Evolutionary conservation across 108 stramenopile genomes (phyloP).

Genomic region (Skeletonema marinoi): DNA sequence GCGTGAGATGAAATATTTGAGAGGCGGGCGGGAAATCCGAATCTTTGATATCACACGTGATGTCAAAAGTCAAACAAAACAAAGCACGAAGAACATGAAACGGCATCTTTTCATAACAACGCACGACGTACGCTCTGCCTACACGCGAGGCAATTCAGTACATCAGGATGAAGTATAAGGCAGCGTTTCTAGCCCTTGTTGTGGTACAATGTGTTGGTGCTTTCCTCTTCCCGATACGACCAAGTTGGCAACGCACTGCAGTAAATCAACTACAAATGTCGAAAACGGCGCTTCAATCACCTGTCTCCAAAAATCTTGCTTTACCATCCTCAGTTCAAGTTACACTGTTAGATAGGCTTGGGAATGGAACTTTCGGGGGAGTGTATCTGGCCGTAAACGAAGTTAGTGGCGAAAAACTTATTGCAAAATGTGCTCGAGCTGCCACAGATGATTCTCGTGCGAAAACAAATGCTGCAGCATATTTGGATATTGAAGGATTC

Average conservation of each 20-base stretch:
- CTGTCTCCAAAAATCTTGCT: background rate
- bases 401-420: slow-evolving; percentile 10
- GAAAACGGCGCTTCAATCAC: background rate
- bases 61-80: no score
- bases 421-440: slow-evolving; percentile 35
- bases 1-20: no score
- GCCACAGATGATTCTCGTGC: slow-evolving; percentile 11
- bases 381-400: slow-evolving; percentile 20
- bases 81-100: no score
- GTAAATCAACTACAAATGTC: background rate
- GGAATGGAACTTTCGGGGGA: slow-evolving; percentile 42
- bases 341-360: slow-evolving; percentile 15
- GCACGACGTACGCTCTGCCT: no score
- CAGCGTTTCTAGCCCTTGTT: background rate
- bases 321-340: slow-evolving; percentile 8
- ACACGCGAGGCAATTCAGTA: no score
- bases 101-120: no score
- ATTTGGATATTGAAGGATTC: slow-evolving; percentile 36
- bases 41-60: no score
- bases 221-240: background rate
- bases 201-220: background rate
- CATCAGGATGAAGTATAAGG: background rate
- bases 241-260: background rate
- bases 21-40: no score
- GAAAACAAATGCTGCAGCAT: slow-evolving; percentile 29